Evolutionary conservation across 352 stramenopile species (phyloP).

Genomic region (Globisporangium carolinianum): DNA sequence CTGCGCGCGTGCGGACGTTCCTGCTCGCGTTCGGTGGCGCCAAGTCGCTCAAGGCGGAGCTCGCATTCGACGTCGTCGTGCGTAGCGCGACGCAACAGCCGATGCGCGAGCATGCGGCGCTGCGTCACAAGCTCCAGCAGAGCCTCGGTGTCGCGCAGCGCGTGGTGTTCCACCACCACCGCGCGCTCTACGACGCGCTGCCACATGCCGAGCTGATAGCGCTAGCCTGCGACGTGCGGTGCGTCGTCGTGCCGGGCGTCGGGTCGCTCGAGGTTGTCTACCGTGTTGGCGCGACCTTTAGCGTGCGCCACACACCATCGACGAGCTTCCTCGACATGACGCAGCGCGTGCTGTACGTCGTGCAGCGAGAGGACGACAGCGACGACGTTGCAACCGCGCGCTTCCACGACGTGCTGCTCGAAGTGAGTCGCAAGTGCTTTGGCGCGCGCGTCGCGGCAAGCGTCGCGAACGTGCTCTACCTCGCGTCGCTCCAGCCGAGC

Average conservation of each 20-base stretch:
- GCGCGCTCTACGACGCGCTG: conserved; percentile 29
- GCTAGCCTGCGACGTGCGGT: conserved; percentile 24
- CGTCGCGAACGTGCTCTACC: conserved; percentile 65
- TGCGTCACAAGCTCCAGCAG: conserved; percentile 16
- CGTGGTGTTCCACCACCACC: conserved; percentile 43
- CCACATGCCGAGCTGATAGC: conserved; percentile 22
- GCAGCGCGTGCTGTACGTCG: conserved; percentile 28
- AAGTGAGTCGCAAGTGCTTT: conserved; percentile 51
- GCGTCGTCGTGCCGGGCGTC: conserved; percentile 31
- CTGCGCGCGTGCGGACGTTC: conserved; percentile 18
- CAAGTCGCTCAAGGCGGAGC: conserved; percentile 39
- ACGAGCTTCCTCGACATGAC: conserved; percentile 42
- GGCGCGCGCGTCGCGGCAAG: conserved; percentile 31
- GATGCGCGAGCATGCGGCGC: conserved; percentile 15
- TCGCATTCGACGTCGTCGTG: conserved; percentile 48
- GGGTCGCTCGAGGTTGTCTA: conserved; percentile 48
- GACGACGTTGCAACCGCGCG: conserved; percentile 19
- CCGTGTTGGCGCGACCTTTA: conserved; percentile 32
- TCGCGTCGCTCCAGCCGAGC: conserved; percentile 52
- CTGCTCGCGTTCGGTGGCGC: conserved; percentile 38
- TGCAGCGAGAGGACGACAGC: conserved; percentile 13
- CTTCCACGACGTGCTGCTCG: conserved; percentile 50
- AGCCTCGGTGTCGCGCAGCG: conserved; percentile 43
- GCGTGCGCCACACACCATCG: conserved; percentile 20
- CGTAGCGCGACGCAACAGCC: conserved; percentile 19